Evolutionary conservation across 352 stramenopile genomes (phyloP), one percentile per base, ranked within the genome.

Genomic region (Phytophthora chlamydospora): DNA sequence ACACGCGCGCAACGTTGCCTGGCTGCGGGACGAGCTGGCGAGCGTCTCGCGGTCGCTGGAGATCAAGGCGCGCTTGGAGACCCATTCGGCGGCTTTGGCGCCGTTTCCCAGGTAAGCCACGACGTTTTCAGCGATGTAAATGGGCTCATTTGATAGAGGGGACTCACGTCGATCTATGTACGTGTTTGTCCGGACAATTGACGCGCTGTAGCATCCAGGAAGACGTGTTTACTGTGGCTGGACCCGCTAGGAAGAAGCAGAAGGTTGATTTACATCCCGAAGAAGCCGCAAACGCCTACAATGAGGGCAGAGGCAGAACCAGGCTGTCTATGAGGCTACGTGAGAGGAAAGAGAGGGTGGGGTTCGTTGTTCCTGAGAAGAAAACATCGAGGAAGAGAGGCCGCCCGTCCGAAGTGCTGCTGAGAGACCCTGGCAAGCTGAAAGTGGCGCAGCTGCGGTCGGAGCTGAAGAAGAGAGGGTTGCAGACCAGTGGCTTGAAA

Each of bases 381-480:
- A 73, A 1, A 24, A 24, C 1, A 1, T 24, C 53, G 0, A 78
- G 85, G 24, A 90, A 75, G 40, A 69, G 71, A 35, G 80, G 55
- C 17, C 80, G 75, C 19, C 63, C 61, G 2, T 59, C 55, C 4
- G 31, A 58, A 6, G 16, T 4, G 27, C 32, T 62, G 29, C 32
- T 73, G 29, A 11, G 13, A 39, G 46, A 76, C 48, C 45, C 54
- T 40, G 58, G 49, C 4, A 66, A 62, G 62, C 73, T 73, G 5
- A 72, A 60, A 50, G 85, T 93, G 9, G 66, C 72, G n/a, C 67
- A 93, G 9, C 57, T 93, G 17, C 73, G 82, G 14, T 63, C 44
- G 0, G 82, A 90, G 41, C 47, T 93, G 27, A 88, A 82, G 52
- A 83, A 78, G 49, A 70, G 83, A 17, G 83, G 83, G 1, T 62